Evolutionary conservation across 179 eudicot species (phyloP).

Genomic region (Spinacia oleracea): DNA sequence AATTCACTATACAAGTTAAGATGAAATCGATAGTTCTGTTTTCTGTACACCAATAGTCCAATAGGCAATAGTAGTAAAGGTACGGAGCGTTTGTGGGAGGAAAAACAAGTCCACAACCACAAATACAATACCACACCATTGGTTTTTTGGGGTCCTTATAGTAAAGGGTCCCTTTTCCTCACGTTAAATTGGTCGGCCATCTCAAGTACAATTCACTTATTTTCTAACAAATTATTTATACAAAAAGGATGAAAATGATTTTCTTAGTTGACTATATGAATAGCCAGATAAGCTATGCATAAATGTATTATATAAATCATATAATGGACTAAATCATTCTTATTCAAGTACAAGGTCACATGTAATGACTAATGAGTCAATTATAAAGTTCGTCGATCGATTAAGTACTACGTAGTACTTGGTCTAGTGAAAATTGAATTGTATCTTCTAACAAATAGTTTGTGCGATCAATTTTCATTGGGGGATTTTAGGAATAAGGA

Average conservation of each 20-base stretch:
- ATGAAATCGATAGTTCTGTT: background rate
- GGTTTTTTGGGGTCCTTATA: background rate
- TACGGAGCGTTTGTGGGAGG: background rate
- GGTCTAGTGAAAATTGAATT: no score
- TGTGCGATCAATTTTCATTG: no score
- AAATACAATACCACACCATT: no score
- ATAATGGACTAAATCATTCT: background rate
- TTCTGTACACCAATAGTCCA: background rate
- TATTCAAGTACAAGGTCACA: background rate
- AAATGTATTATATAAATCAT: background rate
- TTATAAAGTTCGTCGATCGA: no score
- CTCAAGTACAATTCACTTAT: background rate
- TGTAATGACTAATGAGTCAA: background rate
- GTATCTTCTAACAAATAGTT: no score
- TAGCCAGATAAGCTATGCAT: background rate
- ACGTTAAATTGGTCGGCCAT: slow-evolving; percentile 1
- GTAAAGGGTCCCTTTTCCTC: background rate
- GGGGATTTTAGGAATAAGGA: no score
- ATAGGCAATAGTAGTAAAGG: background rate
- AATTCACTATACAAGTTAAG: background rate
- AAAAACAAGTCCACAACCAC: background rate
- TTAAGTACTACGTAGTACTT: no score
- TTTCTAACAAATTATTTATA: background rate
- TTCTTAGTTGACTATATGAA: background rate
- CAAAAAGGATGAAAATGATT: background rate